Percentiles rank a stretch among this genome's conserved stretches.
phyloP scores from a whole-genome alignment of 495 filamentous ascomycete genomes.

The Choiromyces venosus region DNA sequence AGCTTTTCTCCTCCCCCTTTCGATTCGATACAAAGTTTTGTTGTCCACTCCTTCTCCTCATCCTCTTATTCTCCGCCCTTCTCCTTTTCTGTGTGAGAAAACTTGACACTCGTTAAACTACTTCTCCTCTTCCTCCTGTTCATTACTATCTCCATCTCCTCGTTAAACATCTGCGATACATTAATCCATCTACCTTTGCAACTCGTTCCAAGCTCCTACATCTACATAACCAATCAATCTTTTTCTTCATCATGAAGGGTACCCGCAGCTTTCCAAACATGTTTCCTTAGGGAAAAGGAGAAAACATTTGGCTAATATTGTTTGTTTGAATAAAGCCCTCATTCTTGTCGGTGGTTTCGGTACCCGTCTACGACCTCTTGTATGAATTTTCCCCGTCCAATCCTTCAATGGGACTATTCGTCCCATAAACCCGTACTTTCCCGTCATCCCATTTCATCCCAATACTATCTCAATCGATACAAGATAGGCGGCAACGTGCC shows the following conservation, averaged over 20 bases:
- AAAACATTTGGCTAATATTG: not conserved
- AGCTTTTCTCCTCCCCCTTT: not conserved
- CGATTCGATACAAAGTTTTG: not conserved
- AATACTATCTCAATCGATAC: not conserved
- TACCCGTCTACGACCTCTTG: slow-evolving; percentile 93
- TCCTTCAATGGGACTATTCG: not conserved
- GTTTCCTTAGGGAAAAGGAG: not conserved
- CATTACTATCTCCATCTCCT: not conserved
- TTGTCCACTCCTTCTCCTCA: not conserved
- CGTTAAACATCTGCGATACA: not conserved
- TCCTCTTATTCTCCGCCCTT: not conserved
- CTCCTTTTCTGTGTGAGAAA: not conserved
- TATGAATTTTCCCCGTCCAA: slow-evolving; percentile 49
- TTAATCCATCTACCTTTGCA: not conserved
- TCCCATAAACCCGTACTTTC: not conserved
- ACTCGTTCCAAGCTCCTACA: not conserved
- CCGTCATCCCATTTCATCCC: not conserved
- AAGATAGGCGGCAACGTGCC: not conserved
- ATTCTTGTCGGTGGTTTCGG: slow-evolving; percentile 99
- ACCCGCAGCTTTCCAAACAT: not conserved
- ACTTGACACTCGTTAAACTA: not conserved
- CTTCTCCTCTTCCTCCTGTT: not conserved
- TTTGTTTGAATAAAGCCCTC: slow-evolving; percentile 58
- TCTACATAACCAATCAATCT: not conserved
- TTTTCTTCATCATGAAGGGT: slow-evolving; percentile 2